phyloP scores from a whole-genome alignment of 1,139 yeast species.

The Kurtzmaniella quercitrusa region DNA sequence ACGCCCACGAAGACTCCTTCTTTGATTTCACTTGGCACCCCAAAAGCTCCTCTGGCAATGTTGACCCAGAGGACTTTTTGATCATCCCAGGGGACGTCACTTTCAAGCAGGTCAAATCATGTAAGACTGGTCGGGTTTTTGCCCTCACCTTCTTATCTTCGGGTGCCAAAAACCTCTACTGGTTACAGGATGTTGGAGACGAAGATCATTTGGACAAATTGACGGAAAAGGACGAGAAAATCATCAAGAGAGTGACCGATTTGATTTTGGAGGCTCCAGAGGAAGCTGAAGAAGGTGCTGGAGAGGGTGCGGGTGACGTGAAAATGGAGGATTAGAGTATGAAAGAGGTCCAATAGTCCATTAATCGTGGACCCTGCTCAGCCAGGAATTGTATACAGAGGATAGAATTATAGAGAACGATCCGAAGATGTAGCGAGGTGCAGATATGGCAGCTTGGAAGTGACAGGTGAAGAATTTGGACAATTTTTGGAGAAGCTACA shows the following conservation, averaged over 20 bases:
- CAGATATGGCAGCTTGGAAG: background rate
- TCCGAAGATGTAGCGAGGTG: background rate
- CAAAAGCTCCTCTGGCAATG: conserved; percentile 27
- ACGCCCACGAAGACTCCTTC: conserved; percentile 49
- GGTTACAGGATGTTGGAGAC: conserved; percentile 85
- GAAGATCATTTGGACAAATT: conserved; percentile 58
- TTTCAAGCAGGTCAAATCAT: conserved; percentile 70
- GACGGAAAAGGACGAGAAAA: conserved; percentile 57
- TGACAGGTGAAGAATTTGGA: too few relatives aligned
- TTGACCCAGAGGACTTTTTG: conserved; percentile 57
- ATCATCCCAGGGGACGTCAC: conserved; percentile 92
- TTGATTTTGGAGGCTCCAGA: conserved; percentile 44
- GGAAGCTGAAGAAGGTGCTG: conserved; percentile 44
- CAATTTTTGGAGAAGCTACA: too few relatives aligned
- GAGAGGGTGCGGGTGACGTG: conserved; percentile 15
- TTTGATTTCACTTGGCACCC: conserved; percentile 43
- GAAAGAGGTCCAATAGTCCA: too few relatives aligned
- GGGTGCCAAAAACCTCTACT: conserved; percentile 79
- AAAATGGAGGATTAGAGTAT: background rate
- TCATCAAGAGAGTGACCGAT: conserved; percentile 49
- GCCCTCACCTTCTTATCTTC: conserved; percentile 78
- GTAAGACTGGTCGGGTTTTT: conserved; percentile 81
- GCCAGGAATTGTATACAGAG: background rate
- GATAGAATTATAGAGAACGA: background rate
- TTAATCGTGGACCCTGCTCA: background rate